These are phyloP conservation scores for Ceratocystis colombiana DNA, from an alignment of 2,329 filamentous ascomycete genomes.

Conservation along the genomic window DNA sequence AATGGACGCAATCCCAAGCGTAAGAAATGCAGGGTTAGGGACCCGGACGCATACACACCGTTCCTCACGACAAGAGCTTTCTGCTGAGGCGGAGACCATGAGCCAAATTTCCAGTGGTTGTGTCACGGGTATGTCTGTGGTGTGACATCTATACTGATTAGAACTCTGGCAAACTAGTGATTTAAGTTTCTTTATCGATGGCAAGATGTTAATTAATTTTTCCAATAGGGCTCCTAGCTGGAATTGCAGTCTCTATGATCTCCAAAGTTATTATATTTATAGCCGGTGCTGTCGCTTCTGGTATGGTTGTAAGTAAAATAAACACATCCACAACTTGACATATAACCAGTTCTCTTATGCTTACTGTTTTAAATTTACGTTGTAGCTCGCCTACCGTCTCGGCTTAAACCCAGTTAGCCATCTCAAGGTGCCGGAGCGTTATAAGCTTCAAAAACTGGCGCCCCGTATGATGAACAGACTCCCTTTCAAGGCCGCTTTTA, in stretches of 20 bases:
- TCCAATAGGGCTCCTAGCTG: constrained; percentile 48
- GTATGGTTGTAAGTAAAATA: constrained; percentile 47
- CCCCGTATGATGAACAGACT: constrained; percentile 35
- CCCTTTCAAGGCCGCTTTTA: constrained; percentile 61
- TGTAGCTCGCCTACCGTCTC: constrained; percentile 37
- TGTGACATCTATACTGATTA: neutral
- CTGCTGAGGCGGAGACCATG: constrained; percentile 22
- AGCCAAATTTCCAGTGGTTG: constrained; percentile 46
- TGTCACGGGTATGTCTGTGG: constrained; percentile 37
- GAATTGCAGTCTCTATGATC: constrained; percentile 58
- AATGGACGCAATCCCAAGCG: constrained; percentile 16
- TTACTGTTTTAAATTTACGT: constrained; percentile 17
- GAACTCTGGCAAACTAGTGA: neutral
- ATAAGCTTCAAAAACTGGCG: constrained; percentile 20
- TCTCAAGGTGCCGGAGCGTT: constrained; percentile 28
- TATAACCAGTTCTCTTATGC: neutral
- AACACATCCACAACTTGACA: neutral
- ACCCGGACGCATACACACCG: neutral
- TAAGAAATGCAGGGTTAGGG: neutral
- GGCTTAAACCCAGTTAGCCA: constrained; percentile 36
- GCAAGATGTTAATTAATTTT: neutral
- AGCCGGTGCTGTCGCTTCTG: constrained; percentile 53
- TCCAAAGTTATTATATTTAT: constrained; percentile 60
- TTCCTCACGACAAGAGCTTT: constrained; percentile 1
- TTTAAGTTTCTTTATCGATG: neutral